Conservation (phyloP, 805 yeast genomes). For the Nakazawaea ishiwadae region DNA sequence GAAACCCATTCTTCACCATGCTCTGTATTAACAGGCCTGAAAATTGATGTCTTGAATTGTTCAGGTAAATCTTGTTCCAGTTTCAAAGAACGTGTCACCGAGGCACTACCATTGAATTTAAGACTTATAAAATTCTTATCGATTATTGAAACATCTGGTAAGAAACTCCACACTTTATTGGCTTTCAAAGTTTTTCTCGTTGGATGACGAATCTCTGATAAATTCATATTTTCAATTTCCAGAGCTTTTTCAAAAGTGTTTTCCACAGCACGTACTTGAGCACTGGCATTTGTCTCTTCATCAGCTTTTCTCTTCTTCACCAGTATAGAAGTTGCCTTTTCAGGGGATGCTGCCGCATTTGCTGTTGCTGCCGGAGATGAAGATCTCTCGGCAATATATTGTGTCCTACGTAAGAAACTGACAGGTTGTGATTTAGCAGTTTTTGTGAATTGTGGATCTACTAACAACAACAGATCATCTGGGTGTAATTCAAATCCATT, state of each 20-base stretch:
- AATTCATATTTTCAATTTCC: slow-evolving; percentile 32
- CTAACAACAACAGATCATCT: slow-evolving; percentile 67
- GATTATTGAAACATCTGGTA: slow-evolving; percentile 90
- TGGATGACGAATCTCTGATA: slow-evolving; percentile 65
- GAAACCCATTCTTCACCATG: slow-evolving; percentile 77
- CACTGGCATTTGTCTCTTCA: slow-evolving; percentile 47
- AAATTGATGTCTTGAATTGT: slow-evolving; percentile 49
- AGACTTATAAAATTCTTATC: slow-evolving; percentile 69
- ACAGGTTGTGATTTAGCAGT: slow-evolving; percentile 38
- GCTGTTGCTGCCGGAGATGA: slow-evolving; percentile 18
- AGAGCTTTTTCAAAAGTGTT: slow-evolving; percentile 65
- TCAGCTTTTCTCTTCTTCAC: slow-evolving; percentile 16
- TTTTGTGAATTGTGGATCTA: slow-evolving; percentile 66
- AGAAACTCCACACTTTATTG: slow-evolving; percentile 68
- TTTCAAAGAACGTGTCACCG: slow-evolving; percentile 34
- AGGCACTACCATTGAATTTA: slow-evolving; percentile 58
- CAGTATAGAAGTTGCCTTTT: not conserved
- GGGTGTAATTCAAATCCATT: slow-evolving; percentile 51
- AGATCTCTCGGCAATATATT: slow-evolving; percentile 59
- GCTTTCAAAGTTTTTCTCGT: slow-evolving; percentile 68
- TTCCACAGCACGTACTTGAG: slow-evolving; percentile 69
- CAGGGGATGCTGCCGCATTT: slow-evolving; percentile 4
- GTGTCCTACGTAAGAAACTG: slow-evolving; percentile 87
- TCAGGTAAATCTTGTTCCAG: slow-evolving; percentile 28
- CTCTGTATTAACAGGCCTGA: slow-evolving; percentile 67